Evolutionary conservation across 805 yeast species (phyloP).

Genomic region (Isabelozyma heimii): DNA sequence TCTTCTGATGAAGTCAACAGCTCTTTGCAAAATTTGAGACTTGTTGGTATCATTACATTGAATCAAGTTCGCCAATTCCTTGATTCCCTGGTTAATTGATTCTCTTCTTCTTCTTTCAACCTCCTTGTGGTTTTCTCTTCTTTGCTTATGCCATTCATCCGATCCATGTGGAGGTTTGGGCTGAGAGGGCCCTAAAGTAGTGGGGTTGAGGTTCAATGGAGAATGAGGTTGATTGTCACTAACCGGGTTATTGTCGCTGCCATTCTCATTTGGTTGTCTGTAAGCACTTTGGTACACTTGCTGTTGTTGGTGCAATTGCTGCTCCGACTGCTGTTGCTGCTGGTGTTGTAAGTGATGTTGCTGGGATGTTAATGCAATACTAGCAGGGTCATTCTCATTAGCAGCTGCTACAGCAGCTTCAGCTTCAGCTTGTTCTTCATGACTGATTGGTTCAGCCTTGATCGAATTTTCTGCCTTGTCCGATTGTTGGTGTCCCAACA

Average conservation of each 20-base stretch:
- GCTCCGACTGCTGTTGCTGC: constrained; percentile 17
- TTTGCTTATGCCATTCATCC: constrained; percentile 78
- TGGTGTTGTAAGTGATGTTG: constrained; percentile 16
- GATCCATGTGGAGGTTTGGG: constrained; percentile 67
- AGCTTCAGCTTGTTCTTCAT: constrained; percentile 13
- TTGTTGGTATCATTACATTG: constrained; percentile 87
- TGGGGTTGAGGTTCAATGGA: constrained; percentile 26
- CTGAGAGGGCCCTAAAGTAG: constrained; percentile 22
- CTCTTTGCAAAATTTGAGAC: constrained; percentile 83
- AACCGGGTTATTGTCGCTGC: background rate
- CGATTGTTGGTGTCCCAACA: constrained; percentile 40
- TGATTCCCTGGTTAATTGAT: constrained; percentile 82
- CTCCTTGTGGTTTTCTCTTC: constrained; percentile 91
- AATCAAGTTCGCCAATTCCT: constrained; percentile 69
- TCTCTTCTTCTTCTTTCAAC: constrained; percentile 93
- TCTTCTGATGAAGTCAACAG: constrained; percentile 86
- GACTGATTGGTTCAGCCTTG: constrained; percentile 11
- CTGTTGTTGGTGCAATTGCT: constrained; percentile 15
- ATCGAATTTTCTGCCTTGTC: constrained; percentile 11
- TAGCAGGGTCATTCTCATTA: constrained; percentile 7
- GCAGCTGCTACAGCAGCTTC: constrained; percentile 1
- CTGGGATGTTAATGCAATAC: constrained; percentile 13
- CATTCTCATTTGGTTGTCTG: background rate
- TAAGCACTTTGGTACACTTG: constrained; percentile 3
- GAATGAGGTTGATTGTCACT: constrained; percentile 8